Percentiles rank a stretch among this genome's conserved stretches.
Conservation (phyloP, 1,284 basidiomycete genomes). For the Cutaneotrichosporon spelunceum region DNA sequence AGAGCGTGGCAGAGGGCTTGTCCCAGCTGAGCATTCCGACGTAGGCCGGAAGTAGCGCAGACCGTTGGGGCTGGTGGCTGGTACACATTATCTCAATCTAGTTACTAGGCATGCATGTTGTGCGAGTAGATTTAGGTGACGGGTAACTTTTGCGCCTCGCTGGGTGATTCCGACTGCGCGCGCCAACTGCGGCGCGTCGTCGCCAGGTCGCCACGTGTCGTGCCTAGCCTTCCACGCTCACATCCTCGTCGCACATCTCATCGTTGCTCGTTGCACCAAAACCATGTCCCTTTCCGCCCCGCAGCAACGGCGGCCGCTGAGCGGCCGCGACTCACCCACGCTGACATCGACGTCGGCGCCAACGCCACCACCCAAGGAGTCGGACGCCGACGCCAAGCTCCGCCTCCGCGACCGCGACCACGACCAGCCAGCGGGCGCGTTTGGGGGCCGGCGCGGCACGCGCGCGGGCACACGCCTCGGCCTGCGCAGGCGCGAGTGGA, state of each 20-base stretch:
- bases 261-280: not conserved
- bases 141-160: too few relatives aligned
- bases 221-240: not conserved
- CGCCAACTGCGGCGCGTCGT: not conserved
- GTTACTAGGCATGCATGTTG: conserved; percentile 1
- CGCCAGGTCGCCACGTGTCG: not conserved
- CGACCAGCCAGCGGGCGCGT: conserved; percentile 13
- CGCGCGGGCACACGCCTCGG: conserved; percentile 27
- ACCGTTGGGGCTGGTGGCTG: not conserved
- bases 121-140: too few relatives aligned
- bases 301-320: conserved; percentile 16
- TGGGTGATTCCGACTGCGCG: too few relatives aligned
- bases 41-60: not conserved
- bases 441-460: conserved; percentile 30
- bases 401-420: conserved; percentile 18
- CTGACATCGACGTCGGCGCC: too few relatives aligned
- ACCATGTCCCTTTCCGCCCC: conserved; percentile 17
- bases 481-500: conserved; percentile 43
- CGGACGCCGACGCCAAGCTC: conserved; percentile 25
- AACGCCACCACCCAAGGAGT: conserved; percentile 8
- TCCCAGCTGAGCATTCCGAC: conserved; percentile 5
- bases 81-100: not conserved
- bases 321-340: conserved; percentile 8
- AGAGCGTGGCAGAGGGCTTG: not conserved
- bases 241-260: not conserved